Base-by-base conservation (phyloP, 225 moss, liverwort and hornwort genomes). In the Sphagnum contortum region DNA sequence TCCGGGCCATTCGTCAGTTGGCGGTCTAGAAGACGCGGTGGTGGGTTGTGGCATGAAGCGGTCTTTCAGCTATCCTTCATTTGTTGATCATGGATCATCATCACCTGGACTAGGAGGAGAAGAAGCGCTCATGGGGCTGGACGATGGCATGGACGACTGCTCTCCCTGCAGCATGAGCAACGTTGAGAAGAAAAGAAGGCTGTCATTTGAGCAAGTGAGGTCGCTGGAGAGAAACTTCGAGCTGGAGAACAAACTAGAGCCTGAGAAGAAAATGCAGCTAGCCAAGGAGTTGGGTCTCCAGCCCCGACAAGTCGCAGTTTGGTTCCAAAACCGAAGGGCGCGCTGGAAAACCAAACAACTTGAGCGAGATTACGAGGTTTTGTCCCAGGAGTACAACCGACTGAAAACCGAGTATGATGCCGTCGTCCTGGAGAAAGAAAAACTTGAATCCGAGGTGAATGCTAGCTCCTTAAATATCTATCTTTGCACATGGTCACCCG, bases 241-340 rank as follows among this genome's bases (percentile, higher is more conserved):
- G 73, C 69, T 90, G 64, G 95, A 92, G 78, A 95, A 92, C 55
- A 95, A 95, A 72, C 77, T 92, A 8, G 92, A 92, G 71, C 95
- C 92, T 2, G 95, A 95, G 73, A 79, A 89, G 66, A 95, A 95
- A 87, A 85, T 95, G 89, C 89, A 86, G 74, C 84, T 95, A 3
- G 95, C 95, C 1, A 86, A 88, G 66, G 95, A 95, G 61, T 80
- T 95, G 1, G 92, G 92, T 0, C 73, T 95, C 45, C 91, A 88
- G 54, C 95, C 95, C 3, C 95, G 95, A 3, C 95, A 92, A 72
- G 95, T 95, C 2, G 95, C 95, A 12, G 92, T 95, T n/a, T 95
- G 95, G 95, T 95, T 95, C 75, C 95, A 95, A 69, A 95, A 95
- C 61, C 88, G 95, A 9, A 88, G 95, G 13, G 95, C 95, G n/a